Conservation (phyloP, 768 basidiomycete species). For the Leccinum incarnatum region DNA sequence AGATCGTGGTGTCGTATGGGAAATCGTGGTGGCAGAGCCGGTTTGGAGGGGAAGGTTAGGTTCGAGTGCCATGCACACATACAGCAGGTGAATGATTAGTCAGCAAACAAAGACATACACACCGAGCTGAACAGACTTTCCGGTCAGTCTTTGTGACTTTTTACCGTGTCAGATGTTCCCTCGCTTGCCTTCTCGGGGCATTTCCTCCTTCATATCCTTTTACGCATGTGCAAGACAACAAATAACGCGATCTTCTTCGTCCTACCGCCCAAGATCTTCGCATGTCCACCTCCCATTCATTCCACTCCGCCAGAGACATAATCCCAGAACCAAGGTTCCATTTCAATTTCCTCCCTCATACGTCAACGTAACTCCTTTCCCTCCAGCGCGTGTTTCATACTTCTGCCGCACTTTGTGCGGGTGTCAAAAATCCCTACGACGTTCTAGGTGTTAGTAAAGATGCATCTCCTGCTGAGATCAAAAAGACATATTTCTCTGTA, state of each 20-base stretch:
- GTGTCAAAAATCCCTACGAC: constrained; percentile 82
- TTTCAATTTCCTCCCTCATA: constrained; percentile 7
- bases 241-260: constrained; percentile 34
- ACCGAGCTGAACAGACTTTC: neutral
- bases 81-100: constrained; percentile 12
- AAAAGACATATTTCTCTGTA: constrained; percentile 96
- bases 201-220: constrained; percentile 54
- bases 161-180: constrained; percentile 42
- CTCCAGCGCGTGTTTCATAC: constrained; percentile 75
- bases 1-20: constrained; percentile 86
- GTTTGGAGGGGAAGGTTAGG: neutral
- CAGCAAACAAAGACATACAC: constrained; percentile 23
- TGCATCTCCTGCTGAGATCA: constrained; percentile 84
- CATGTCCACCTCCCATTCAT: constrained; percentile 22
- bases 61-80: neutral
- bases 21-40: constrained; percentile 74
- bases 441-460: constrained; percentile 87
- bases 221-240: constrained; percentile 52
- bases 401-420: constrained; percentile 47
- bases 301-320: constrained; percentile 16
- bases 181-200: constrained; percentile 46
- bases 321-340: constrained; percentile 40
- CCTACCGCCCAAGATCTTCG: constrained; percentile 39
- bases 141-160: neutral
- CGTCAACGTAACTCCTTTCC: constrained; percentile 20